Base-by-base conservation (phyloP, 305 asterid genomes). In the Solanum hybrid region DNA sequence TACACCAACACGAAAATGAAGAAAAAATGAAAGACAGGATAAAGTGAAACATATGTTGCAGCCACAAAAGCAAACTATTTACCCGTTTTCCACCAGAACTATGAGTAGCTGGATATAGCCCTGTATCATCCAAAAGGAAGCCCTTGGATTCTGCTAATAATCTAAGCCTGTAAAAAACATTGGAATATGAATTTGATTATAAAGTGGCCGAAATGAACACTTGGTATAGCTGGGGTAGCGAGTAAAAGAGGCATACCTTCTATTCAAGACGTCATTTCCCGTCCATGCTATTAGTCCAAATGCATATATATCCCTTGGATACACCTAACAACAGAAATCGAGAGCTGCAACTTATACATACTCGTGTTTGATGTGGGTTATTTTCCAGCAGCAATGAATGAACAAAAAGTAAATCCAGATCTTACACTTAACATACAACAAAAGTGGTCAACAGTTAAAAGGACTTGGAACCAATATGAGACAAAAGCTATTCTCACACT, bases 241-340 rank as follows among this genome's bases (percentile, higher is more conserved):
- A 40, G 79, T 38, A 72, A 90, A 91, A 90, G 60, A 82, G 87
- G 78, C 94, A 69, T 36, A 95, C 99, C 99, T 96, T 90, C 99
- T 89, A 93, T 96, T 97, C 64, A 97, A 92, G 69, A 96, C 98
- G 75, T 97, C 99, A 86, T 97, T 97, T 38, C 99, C 98, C 6
- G 99, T 97, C 99, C 99, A 96, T 78, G 98, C 97, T 92, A 97
- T 92, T 92, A 97, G 93, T 85, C 99, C 99, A 92, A 97, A 97
- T 88, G 99, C 97, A 92, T 97, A 93, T 78, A 95, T 96, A 86
- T 97, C 97, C 91, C 97, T 93, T 38, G 99, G 99, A 89, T 95
- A 97, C 82, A 97, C 99, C 99, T 97, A 88, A 89, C 90, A 42
- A 77, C 31, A 78, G 17, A 75, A 77, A 69, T 56, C 64, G 17